Conservation (phyloP, 2,329 filamentous ascomycete species). For the Penicillium sp. region DNA sequence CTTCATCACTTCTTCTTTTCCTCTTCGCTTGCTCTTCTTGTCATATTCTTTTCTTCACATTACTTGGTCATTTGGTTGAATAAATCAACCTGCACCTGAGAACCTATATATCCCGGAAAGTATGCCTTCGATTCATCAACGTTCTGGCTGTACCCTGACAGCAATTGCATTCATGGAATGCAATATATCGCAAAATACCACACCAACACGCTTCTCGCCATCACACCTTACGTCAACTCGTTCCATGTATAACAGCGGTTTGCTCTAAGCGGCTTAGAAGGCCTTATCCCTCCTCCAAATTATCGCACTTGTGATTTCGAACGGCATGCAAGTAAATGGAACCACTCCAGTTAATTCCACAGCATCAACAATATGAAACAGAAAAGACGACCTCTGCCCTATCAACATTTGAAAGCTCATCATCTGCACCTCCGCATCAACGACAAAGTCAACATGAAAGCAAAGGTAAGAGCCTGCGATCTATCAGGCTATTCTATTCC, state of each 20-base stretch:
- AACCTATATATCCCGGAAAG: background rate
- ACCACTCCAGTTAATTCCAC: background rate
- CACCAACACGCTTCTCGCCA: background rate
- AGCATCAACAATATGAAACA: background rate
- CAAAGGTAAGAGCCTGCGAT: background rate
- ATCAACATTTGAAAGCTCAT: background rate
- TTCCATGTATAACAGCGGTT: background rate
- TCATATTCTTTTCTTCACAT: background rate
- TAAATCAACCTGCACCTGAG: background rate
- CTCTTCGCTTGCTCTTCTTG: background rate
- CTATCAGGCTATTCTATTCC: background rate
- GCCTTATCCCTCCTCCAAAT: background rate
- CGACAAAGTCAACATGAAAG: background rate
- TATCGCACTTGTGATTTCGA: background rate
- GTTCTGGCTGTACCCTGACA: background rate
- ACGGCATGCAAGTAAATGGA: background rate
- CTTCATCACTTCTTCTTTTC: background rate
- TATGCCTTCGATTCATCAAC: background rate
- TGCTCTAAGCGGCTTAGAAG: background rate
- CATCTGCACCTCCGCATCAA: background rate
- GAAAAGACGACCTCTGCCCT: background rate
- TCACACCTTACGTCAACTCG: background rate
- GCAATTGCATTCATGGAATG: background rate
- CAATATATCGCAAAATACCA: background rate
- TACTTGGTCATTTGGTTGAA: background rate